A percentile compares a stretch with the other conserved stretches of the same genome.
Evolutionary conservation across 257 asterid genomes (phyloP).

Genomic region (Capsicum rhomboideum): DNA sequence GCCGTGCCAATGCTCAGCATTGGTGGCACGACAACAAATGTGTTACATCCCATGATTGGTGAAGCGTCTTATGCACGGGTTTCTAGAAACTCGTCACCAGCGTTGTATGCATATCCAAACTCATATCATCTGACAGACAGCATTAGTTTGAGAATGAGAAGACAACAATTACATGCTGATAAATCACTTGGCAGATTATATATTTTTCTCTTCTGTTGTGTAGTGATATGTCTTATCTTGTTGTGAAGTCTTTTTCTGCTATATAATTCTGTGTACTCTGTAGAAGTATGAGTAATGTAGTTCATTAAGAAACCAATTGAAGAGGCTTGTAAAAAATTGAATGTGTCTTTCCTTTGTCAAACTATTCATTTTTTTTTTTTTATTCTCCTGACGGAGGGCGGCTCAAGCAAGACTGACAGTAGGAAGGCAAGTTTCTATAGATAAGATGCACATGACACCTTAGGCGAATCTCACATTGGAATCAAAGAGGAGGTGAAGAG

Average conservation of each 20-base stretch:
- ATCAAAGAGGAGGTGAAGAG: too few relatives aligned
- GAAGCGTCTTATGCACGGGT: slow-evolving; percentile 47
- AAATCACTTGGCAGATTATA: slow-evolving; percentile 46
- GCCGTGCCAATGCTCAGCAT: slow-evolving; percentile 8
- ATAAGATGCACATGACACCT: too few relatives aligned
- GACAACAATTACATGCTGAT: slow-evolving; percentile 41
- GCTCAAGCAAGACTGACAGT: too few relatives aligned
- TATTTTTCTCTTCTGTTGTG: slow-evolving; percentile 52
- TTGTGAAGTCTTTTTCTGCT: slow-evolving; percentile 17
- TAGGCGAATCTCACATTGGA: too few relatives aligned
- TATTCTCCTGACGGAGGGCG: too few relatives aligned
- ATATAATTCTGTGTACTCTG: background rate
- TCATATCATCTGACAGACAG: slow-evolving; percentile 27
- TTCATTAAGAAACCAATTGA: background rate
- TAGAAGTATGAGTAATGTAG: background rate
- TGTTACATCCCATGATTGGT: slow-evolving; percentile 35
- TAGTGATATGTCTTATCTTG: slow-evolving; percentile 41
- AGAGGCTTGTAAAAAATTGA: too few relatives aligned
- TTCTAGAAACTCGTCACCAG: slow-evolving; percentile 17
- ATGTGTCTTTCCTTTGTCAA: too few relatives aligned
- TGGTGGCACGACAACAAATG: slow-evolving; percentile 8
- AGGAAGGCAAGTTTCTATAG: too few relatives aligned
- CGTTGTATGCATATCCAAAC: slow-evolving; percentile 31
- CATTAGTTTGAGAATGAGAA: slow-evolving; percentile 38
- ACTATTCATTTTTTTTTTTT: too few relatives aligned